Conservation (phyloP, 2,329 filamentous ascomycete genomes). For the Epicoccum nigrum region DNA sequence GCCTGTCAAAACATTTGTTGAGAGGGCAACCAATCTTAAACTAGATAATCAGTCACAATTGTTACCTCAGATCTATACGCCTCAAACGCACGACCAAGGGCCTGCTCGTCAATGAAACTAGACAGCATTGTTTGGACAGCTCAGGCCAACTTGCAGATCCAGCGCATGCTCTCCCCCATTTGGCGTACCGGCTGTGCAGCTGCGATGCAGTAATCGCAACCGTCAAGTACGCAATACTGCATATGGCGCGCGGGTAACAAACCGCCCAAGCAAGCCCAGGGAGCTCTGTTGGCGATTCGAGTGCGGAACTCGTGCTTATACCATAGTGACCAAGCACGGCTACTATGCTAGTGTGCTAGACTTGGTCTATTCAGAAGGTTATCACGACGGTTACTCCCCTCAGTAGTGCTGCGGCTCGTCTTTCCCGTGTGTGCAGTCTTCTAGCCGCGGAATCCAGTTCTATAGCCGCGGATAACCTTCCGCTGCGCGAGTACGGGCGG, state of each 20-base stretch:
- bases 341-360: too few relatives aligned
- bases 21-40: not conserved
- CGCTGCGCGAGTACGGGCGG: not conserved
- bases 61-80: conserved; percentile 7
- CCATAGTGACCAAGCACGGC: too few relatives aligned
- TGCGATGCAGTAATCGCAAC: conserved; percentile 2
- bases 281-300: too few relatives aligned
- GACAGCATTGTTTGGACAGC: conserved; percentile 10
- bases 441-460: not conserved
- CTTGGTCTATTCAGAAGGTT: too few relatives aligned
- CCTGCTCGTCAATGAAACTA: not conserved
- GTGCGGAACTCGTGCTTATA: too few relatives aligned
- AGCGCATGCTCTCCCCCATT: conserved; percentile 11
- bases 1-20: conserved; percentile 11
- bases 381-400: too few relatives aligned
- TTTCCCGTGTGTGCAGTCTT: not conserved
- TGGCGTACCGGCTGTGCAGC: not conserved
- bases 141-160: conserved; percentile 10
- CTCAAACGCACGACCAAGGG: conserved; percentile 2
- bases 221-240: too few relatives aligned
- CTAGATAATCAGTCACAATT: not conserved
- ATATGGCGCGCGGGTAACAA: too few relatives aligned
- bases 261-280: too few relatives aligned
- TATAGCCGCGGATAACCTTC: not conserved
- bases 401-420: too few relatives aligned